phyloP scores from a whole-genome alignment of 148 eudicot genomes.

The Cornus florida region DNA sequence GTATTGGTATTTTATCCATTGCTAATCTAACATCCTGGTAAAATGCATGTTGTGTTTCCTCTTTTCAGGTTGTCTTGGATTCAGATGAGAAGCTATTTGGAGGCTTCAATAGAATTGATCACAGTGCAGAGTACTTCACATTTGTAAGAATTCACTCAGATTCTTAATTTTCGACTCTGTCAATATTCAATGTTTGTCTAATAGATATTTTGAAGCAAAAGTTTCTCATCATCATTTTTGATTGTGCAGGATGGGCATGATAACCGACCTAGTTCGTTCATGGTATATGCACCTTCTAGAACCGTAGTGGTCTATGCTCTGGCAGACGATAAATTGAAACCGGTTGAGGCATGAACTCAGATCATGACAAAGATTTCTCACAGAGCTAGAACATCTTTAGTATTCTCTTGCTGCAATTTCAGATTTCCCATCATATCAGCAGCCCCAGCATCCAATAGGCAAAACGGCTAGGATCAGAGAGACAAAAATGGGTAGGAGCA shows the following conservation, averaged over 20 bases:
- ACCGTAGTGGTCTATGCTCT: conserved; percentile 83
- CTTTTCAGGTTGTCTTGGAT: conserved; percentile 76
- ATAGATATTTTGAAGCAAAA: background rate
- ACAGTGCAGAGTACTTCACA: conserved; percentile 69
- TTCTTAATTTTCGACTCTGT: background rate
- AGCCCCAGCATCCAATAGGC: background rate
- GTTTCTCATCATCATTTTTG: background rate
- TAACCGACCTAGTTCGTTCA: conserved; percentile 71
- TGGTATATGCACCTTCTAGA: conserved; percentile 79
- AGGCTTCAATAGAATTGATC: conserved; percentile 75
- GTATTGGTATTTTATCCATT: conserved; percentile 7
- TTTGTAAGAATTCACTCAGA: conserved; percentile 45
- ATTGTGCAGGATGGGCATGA: conserved; percentile 72
- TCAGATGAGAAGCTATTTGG: conserved; percentile 81
- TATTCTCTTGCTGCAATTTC: background rate
- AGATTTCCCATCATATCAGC: too few relatives aligned
- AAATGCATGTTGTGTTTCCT: conserved; percentile 18
- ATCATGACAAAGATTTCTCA: background rate
- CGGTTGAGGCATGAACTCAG: conserved; percentile 4
- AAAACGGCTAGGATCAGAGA: background rate
- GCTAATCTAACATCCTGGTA: conserved; percentile 6
- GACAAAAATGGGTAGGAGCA: background rate
- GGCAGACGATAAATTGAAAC: conserved; percentile 34
- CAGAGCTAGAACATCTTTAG: background rate
- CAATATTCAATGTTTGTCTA: background rate